Evolutionary conservation across 2,329 filamentous ascomycete genomes (phyloP), one percentile per base, ranked within the genome.

Genomic region (Verticillium dahliae): DNA sequence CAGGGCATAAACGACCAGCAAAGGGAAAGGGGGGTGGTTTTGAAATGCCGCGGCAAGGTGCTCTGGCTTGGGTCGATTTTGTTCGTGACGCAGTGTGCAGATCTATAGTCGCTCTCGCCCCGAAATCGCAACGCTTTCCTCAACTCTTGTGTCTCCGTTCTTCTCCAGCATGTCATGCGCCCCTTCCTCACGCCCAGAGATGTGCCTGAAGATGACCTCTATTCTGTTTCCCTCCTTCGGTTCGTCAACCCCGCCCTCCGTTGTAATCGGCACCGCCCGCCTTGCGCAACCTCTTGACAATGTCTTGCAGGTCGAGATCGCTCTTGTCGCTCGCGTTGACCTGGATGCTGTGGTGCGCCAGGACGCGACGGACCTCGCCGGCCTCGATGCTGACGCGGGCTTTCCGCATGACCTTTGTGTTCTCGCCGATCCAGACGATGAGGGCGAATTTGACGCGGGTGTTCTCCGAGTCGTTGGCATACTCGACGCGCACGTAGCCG

Each of bases 251-350:
- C 65, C 85, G 74, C 11, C 84, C 87, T 7, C 87, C 86, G 69
- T 90, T 87, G 80, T 90, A 90, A 73, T 90, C 88, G 15, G 87
- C 87, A 37, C 88, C 88, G 61, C 88, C 88, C 4, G 84, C 86
- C 76, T 84, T 87, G 72, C 87, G 77, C 74, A 90, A 73, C 69
- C 82, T 76, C 63, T 80, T 72, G 15, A 89, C 84, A 59, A 90
- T 81, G 22, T 87, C 85, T 65, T 77, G 75, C 74, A 87, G 84
- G 18, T 84, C 81, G 61, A 90, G 72, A 69, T 90, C 88, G 34
- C 75, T 74, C 73, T 76, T 80, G 67, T 88, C 85, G 63, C 79
- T 76, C 2, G 86, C 85, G 68, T 88, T 85, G 58, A 90, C 79
- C 69, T 85, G 81, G 63, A 89, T 82, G 71, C 84, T 87, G 71